phyloP scores from a whole-genome alignment of 805 yeast species.

The Naumovozyma baii region DNA sequence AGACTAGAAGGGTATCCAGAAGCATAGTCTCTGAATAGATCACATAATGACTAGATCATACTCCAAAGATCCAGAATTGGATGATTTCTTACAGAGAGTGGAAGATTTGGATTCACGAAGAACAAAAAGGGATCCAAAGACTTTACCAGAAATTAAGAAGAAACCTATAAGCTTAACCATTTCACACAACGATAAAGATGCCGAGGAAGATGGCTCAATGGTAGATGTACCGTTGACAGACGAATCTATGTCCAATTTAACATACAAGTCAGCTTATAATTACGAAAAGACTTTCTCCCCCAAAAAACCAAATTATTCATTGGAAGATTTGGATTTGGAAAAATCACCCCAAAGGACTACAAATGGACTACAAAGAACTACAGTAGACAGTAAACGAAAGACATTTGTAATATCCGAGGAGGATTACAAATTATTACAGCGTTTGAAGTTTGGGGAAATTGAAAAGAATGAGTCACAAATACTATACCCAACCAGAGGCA shows the following conservation, averaged over 20 bases:
- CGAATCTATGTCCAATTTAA: conserved; percentile 7
- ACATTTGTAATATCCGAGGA: conserved; percentile 21
- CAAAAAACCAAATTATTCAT: conserved; percentile 7
- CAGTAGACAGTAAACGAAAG: neutral
- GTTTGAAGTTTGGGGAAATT: conserved; percentile 7
- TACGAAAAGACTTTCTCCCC: conserved; percentile 26
- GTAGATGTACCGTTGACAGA: neutral
- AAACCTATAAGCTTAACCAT: neutral
- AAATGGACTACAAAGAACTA: neutral
- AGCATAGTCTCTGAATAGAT: too few species aligned
- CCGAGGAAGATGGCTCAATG: conserved; percentile 1
- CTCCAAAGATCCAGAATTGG: conserved; percentile 13
- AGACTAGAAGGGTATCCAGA: too few species aligned
- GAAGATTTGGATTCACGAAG: conserved; percentile 18
- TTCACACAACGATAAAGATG: neutral
- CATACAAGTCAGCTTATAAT: conserved; percentile 25
- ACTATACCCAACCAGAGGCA: conserved; percentile 19
- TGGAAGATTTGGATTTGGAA: conserved; percentile 6
- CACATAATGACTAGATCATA: neutral
- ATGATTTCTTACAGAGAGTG: conserved; percentile 21
- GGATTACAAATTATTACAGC: conserved; percentile 21
- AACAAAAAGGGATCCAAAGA: neutral
- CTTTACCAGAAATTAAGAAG: neutral
- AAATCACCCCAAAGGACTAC: neutral
- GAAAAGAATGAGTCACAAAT: neutral